Conservation (phyloP, 768 basidiomycete species). For the Dacryopinax spathularia region DNA sequence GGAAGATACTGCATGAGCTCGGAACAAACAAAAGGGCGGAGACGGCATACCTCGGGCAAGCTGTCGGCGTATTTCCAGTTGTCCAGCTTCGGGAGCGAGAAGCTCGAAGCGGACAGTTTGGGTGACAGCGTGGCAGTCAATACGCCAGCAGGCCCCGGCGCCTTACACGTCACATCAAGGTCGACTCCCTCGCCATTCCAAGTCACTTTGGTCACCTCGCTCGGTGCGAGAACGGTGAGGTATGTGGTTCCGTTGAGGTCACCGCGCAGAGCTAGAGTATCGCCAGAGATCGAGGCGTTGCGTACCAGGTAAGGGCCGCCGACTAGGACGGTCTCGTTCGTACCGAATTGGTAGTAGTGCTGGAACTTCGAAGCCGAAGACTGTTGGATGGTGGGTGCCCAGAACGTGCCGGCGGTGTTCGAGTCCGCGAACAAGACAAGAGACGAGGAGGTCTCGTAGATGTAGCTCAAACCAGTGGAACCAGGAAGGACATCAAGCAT, state of each 20-base stretch:
- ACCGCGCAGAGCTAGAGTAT: constrained; percentile 42
- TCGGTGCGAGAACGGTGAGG: constrained; percentile 48
- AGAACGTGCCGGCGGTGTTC: constrained; percentile 54
- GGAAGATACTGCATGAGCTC: too few species aligned
- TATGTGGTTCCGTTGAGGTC: constrained; percentile 48
- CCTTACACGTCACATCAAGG: constrained; percentile 15
- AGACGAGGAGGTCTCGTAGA: constrained; percentile 54
- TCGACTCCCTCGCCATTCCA: constrained; percentile 53
- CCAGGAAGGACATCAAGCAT: constrained; percentile 45
- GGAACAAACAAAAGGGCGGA: neutral
- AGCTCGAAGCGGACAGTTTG: neutral
- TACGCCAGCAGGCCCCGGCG: constrained; percentile 26
- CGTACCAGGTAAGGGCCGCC: constrained; percentile 36
- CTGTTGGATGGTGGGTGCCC: constrained; percentile 50
- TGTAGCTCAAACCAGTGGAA: constrained; percentile 40
- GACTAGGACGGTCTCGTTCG: constrained; percentile 49
- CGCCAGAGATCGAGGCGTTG: constrained; percentile 25
- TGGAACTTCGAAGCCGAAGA: constrained; percentile 26
- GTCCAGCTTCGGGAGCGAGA: constrained; percentile 33
- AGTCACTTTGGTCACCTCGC: constrained; percentile 35
- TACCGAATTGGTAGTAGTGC: constrained; percentile 60
- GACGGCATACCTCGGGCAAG: constrained; percentile 42
- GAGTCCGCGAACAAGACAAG: constrained; percentile 57
- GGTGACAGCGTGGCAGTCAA: constrained; percentile 35
- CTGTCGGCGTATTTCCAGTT: constrained; percentile 67